phyloP scores from a whole-genome alignment of 441 rosid species.

The Arabidopsis hybrid region DNA sequence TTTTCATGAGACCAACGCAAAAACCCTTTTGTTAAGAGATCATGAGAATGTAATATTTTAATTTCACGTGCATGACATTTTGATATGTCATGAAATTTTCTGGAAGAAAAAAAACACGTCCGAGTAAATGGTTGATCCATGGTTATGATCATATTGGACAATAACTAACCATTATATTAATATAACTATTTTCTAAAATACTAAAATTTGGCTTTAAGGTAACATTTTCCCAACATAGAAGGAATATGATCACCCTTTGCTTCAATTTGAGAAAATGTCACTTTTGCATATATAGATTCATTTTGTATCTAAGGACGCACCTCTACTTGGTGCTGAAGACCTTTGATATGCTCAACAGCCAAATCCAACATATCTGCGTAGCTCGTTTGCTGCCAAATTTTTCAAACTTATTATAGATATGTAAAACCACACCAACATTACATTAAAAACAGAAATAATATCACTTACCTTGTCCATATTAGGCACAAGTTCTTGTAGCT shows the following conservation, averaged over 20 bases:
- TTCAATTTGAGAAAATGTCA: slow-evolving; percentile 16
- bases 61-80: neutral
- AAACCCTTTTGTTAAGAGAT: neutral
- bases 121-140: neutral
- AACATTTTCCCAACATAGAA: slow-evolving; percentile 4
- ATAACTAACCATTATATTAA: neutral
- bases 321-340: slow-evolving; percentile 91
- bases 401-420: neutral
- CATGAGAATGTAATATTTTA: slow-evolving; percentile 7
- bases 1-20: slow-evolving; percentile 9
- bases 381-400: slow-evolving; percentile 77
- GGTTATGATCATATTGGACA: neutral
- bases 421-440: neutral
- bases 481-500: slow-evolving; percentile 93
- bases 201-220: neutral
- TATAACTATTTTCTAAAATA: neutral
- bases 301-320: slow-evolving; percentile 47
- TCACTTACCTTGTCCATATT: slow-evolving; percentile 92
- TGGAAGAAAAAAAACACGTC: neutral
- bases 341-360: slow-evolving; percentile 95
- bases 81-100: slow-evolving; percentile 14
- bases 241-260: neutral
- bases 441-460: neutral
- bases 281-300: neutral
- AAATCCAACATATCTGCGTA: slow-evolving; percentile 95